phyloP scores from a whole-genome alignment of 176 grass and related monocot genomes.

The Rhynchospora tenuis region DNA sequence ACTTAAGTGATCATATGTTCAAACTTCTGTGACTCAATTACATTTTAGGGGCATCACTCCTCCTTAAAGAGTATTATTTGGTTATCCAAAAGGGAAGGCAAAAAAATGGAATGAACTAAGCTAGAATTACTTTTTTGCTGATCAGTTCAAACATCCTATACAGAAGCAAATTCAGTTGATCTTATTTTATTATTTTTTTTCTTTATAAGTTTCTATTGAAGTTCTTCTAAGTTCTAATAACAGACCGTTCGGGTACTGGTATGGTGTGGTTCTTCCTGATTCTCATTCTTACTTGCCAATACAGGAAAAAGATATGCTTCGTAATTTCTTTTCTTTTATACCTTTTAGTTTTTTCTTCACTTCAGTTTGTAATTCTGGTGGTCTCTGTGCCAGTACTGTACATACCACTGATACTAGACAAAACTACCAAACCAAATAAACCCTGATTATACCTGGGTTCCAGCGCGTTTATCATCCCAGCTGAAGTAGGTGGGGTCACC shows the following conservation, averaged over 20 bases:
- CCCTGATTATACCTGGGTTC: constrained; percentile 41
- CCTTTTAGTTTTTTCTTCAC: background rate
- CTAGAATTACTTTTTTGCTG: background rate
- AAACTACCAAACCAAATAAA: background rate
- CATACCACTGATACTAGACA: background rate
- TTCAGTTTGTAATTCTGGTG: background rate
- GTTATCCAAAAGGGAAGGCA: background rate
- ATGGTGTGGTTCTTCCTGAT: background rate
- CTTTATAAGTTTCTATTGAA: background rate
- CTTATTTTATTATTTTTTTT: background rate
- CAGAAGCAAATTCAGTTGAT: background rate
- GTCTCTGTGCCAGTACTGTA: background rate
- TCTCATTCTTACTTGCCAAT: background rate
- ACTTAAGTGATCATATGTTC: no score
- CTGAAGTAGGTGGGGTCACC: constrained; percentile 73
- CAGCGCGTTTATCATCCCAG: constrained; percentile 81
- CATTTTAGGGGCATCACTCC: background rate
- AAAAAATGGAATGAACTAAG: background rate
- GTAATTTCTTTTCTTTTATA: background rate
- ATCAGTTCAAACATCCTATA: background rate
- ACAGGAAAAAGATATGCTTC: background rate
- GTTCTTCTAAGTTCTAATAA: background rate
- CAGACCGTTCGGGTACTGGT: background rate
- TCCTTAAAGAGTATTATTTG: background rate
- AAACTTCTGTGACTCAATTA: background rate